Conservation (phyloP, 2,329 filamentous ascomycete genomes). For the Clarireedia sp. region DNA sequence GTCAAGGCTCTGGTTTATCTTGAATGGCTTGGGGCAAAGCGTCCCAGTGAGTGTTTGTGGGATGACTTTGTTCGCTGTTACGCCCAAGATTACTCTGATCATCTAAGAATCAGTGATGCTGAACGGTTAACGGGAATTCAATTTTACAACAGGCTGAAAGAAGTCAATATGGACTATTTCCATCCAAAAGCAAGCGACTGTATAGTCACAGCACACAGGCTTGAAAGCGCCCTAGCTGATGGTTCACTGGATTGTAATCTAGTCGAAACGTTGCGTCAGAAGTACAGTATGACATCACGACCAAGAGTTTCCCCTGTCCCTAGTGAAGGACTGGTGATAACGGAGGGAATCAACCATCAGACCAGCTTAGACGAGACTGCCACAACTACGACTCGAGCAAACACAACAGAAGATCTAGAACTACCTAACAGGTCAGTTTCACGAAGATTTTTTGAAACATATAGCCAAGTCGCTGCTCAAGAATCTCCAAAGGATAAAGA, state of each 20-base stretch:
- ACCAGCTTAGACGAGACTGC: not conserved
- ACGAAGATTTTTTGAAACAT: slow-evolving; percentile 7
- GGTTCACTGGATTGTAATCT: not conserved
- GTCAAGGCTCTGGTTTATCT: slow-evolving; percentile 39
- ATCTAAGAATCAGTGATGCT: not conserved
- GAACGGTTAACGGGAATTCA: not conserved
- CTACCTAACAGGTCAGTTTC: not conserved
- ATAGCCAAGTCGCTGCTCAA: not conserved
- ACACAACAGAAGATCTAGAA: not conserved
- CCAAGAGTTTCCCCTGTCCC: not conserved
- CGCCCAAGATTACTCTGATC: slow-evolving; percentile 31
- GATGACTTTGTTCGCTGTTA: slow-evolving; percentile 46
- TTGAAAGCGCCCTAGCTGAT: not conserved
- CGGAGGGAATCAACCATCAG: not conserved
- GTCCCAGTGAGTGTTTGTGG: slow-evolving; percentile 38
- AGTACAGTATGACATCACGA: not conserved
- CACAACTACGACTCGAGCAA: not conserved
- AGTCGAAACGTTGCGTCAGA: not conserved
- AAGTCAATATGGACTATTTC: not conserved
- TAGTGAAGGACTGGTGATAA: not conserved
- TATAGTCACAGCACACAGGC: not conserved
- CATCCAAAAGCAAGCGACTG: not conserved
- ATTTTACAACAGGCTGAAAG: not conserved
- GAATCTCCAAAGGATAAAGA: not conserved
- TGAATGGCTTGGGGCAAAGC: slow-evolving; percentile 31